phyloP scores from a whole-genome alignment of 2,329 filamentous ascomycete genomes.

The Penicillium sclerotiorum region DNA sequence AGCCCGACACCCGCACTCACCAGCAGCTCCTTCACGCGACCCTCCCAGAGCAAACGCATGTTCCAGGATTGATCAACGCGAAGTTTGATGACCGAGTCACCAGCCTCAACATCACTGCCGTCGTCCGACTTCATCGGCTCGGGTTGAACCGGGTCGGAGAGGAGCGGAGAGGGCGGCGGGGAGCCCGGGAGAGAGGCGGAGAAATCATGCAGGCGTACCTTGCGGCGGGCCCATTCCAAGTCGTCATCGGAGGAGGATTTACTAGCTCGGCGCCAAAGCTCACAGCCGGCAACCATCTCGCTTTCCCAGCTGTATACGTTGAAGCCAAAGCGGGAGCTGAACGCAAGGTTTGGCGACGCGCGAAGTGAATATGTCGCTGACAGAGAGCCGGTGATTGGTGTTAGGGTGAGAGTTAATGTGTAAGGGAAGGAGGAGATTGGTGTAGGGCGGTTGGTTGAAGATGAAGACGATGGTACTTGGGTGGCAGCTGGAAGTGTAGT shows the following conservation, averaged over 20 bases:
- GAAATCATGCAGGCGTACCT: constrained; percentile 35
- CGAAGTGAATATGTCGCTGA: constrained; percentile 90
- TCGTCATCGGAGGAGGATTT: constrained; percentile 46
- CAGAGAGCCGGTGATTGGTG: constrained; percentile 91
- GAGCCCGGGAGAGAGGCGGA: constrained; percentile 22
- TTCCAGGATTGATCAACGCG: constrained; percentile 85
- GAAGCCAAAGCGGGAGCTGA: constrained; percentile 92
- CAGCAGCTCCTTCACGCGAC: constrained; percentile 85
- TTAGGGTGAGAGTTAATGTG: constrained; percentile 89
- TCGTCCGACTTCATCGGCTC: constrained; percentile 8
- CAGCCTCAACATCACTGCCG: constrained; percentile 59
- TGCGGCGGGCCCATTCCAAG: constrained; percentile 45
- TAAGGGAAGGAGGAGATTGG: constrained; percentile 76
- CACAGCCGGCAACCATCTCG: constrained; percentile 86
- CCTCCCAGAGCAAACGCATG: constrained; percentile 89
- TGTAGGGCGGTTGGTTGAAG: constrained; percentile 27
- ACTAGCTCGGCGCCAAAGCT: constrained; percentile 74
- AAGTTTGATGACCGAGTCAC: constrained; percentile 86
- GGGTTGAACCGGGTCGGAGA: constrained; percentile 18
- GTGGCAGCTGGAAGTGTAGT: constrained; percentile 71
- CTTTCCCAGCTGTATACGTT: constrained; percentile 99
- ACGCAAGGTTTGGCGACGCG: constrained; percentile 76
- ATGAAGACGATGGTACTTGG: constrained; percentile 25
- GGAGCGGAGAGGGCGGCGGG: constrained; percentile 18
- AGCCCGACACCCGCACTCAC: constrained; percentile 88